phyloP scores from a whole-genome alignment of 371 early-diverging fungal genomes.

The Mucor circinelloides region DNA sequence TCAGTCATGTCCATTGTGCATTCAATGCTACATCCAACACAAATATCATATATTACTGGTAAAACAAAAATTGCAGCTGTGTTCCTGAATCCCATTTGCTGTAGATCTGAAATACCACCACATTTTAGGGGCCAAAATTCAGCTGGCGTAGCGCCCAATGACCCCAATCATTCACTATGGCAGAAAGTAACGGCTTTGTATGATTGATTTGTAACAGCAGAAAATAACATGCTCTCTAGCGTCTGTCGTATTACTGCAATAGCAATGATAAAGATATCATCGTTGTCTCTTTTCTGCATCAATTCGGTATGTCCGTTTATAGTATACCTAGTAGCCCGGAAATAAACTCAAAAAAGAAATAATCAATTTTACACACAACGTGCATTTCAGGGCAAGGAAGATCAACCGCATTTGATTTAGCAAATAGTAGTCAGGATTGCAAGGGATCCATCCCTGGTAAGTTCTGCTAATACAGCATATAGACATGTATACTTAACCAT shows the following conservation, averaged over 20 bases:
- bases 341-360: slow-evolving; percentile 8
- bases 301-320: slow-evolving; percentile 36
- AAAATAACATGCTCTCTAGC: slow-evolving; percentile 11
- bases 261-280: slow-evolving; percentile 51
- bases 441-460: slow-evolving; percentile 25
- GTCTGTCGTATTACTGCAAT: slow-evolving; percentile 63
- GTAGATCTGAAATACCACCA: too few species aligned
- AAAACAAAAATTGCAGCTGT: not conserved
- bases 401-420: slow-evolving; percentile 24
- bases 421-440: slow-evolving; percentile 23
- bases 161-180: slow-evolving; percentile 14
- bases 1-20: not conserved
- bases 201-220: not conserved
- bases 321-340: slow-evolving; percentile 4
- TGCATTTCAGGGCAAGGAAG: slow-evolving; percentile 18
- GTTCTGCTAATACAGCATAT: slow-evolving; percentile 48
- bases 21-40: slow-evolving; percentile 22
- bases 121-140: slow-evolving; percentile 29
- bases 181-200: slow-evolving; percentile 16
- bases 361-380: not conserved
- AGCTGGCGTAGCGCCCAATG: slow-evolving; percentile 13
- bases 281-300: slow-evolving; percentile 66
- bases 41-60: slow-evolving; percentile 29
- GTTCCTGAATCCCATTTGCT: not conserved
- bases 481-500: slow-evolving; percentile 14